Evolutionary conservation across 2,329 filamentous ascomycete species (phyloP), one percentile per base, ranked within the genome.

Genomic region (Parastagonospora nodorum): DNA sequence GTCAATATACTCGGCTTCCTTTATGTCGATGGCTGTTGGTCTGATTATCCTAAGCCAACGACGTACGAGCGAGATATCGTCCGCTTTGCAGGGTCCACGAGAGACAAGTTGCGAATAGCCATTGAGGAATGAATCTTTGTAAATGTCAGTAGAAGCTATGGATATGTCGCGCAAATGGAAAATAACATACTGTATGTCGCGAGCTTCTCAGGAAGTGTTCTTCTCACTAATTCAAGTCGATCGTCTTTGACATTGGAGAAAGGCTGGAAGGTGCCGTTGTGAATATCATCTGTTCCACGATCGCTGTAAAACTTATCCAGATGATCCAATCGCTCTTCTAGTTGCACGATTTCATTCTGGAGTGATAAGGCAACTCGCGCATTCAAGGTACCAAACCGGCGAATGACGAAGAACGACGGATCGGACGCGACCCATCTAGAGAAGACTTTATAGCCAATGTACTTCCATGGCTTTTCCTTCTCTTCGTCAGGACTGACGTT

Each of bases 401-500:
- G 40, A 14, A 42, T 9, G 8, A 42, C 16, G 11, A 42, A 19
- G 16, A 42, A 42, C 8, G 14, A 12, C 5, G 29, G 29, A 24
- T 42, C 40, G 12, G 40, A 42, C 10, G 40, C 28, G 27, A 42
- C 7, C 29, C 29, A 42, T 19, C 29, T 32, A 2, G 40, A 42
- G 15, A 42, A 42, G n/a, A 31, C 14, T 32, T 32, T 31, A n/a
- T 42, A 42, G 2, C 40, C 40, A 31, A 42, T 15, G 11, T 42
- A 24, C 16, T 42, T 42, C 40, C 40, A 42, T 32, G 40, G 40
- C 29, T 42, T 42, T 24, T 39, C 37, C 19, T 28, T 27, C 14
- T 39, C 37, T 27, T 39, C 16, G 2, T 28, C 2, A 2, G 19
- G 19, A n/a, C 37, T 39, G 8, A 39, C 16, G n/a, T 8, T 28